Evolutionary conservation across 2,329 filamentous ascomycete species (phyloP).

Genomic region (Colletotrichum eremochloae): DNA sequence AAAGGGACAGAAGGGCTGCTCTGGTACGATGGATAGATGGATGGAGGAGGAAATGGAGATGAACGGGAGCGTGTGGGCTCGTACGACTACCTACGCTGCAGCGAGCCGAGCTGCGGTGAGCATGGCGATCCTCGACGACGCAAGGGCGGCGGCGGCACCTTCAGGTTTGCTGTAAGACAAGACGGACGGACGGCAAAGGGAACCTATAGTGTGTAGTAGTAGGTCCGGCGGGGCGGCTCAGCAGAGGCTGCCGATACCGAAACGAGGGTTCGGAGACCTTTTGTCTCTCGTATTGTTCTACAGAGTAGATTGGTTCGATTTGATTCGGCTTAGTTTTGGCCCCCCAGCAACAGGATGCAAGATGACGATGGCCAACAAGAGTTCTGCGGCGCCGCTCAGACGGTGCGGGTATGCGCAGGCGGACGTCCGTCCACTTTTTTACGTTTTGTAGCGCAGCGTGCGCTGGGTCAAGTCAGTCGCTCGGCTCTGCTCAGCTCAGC

Average conservation of each 20-base stretch:
- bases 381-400: slow-evolving; percentile 3
- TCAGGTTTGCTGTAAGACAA: too few relatives aligned
- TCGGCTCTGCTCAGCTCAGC: neutral
- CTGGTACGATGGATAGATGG: too few relatives aligned
- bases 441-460: neutral
- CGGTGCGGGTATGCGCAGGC: slow-evolving; percentile 14
- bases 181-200: too few relatives aligned
- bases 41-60: neutral
- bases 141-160: too few relatives aligned
- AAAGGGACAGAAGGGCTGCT: too few relatives aligned
- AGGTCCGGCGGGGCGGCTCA: too few relatives aligned
- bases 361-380: slow-evolving; percentile 9
- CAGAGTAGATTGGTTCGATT: neutral
- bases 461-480: neutral
- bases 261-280: too few relatives aligned
- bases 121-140: neutral
- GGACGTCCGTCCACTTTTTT: neutral
- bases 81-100: neutral
- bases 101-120: slow-evolving; percentile 1
- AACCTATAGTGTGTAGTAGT: too few relatives aligned
- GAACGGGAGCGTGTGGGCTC: neutral
- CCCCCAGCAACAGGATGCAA: neutral
- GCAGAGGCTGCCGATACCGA: too few relatives aligned
- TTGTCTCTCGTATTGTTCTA: too few relatives aligned
- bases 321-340: neutral